Evolutionary conservation across 257 asterid species (phyloP).

Genomic region (Dorcoceras hygrometricum): DNA sequence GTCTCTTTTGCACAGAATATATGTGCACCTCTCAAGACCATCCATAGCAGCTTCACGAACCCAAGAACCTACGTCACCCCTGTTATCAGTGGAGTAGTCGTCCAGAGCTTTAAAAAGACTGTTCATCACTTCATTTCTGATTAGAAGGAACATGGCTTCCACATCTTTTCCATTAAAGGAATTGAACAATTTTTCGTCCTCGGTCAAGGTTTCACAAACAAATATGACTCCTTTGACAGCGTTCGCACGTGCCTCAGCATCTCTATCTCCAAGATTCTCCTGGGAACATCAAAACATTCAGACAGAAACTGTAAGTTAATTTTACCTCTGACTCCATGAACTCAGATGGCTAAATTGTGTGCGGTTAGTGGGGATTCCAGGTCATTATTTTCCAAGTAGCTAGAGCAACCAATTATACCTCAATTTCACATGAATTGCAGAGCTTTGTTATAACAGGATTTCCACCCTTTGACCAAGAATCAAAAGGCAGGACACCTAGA

Average conservation of each 20-base stretch:
- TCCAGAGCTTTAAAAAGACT: slow-evolving; percentile 80
- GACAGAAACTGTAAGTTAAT: slow-evolving; percentile 15
- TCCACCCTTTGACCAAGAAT: slow-evolving; percentile 69
- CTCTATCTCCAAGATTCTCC: slow-evolving; percentile 85
- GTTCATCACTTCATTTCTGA: slow-evolving; percentile 71
- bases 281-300: slow-evolving; percentile 34
- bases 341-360: slow-evolving; percentile 16
- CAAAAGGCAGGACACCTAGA: slow-evolving; percentile 74
- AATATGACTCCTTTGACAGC: slow-evolving; percentile 83
- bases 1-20: slow-evolving; percentile 67
- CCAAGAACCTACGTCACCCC: slow-evolving; percentile 99
- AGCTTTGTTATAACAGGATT: slow-evolving; percentile 62
- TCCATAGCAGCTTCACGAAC: slow-evolving; percentile 96
- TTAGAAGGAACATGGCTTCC: slow-evolving; percentile 43
- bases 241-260: slow-evolving; percentile 92
- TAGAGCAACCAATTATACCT: slow-evolving; percentile 53
- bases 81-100: slow-evolving; percentile 91
- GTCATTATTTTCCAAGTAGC: slow-evolving; percentile 12
- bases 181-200: slow-evolving; percentile 37
- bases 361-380: background rate
- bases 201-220: slow-evolving; percentile 69
- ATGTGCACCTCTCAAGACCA: slow-evolving; percentile 88
- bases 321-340: background rate
- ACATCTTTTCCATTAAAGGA: slow-evolving; percentile 51
- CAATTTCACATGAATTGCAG: slow-evolving; percentile 63